A percentile compares a stretch with the other conserved stretches of the same genome.
Evolutionary conservation across 768 basidiomycete species (phyloP).

Genomic region (Lactifluus hygrophoroides): DNA sequence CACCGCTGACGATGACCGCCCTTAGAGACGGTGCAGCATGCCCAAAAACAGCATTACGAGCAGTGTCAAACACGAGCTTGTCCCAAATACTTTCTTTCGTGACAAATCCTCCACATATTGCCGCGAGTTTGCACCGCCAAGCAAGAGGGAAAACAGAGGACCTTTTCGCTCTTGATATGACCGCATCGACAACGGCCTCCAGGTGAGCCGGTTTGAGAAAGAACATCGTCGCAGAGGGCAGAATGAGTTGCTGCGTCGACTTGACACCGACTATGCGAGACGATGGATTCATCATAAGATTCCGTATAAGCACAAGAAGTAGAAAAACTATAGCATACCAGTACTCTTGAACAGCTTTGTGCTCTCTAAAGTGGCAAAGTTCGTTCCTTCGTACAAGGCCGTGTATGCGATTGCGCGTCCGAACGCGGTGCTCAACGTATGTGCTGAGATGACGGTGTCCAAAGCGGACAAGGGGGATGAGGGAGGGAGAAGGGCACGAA

Average conservation of each 20-base stretch:
- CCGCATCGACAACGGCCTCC: conserved; percentile 40
- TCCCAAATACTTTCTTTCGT: conserved; percentile 83
- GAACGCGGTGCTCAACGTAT: conserved; percentile 65
- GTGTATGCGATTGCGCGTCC: conserved; percentile 76
- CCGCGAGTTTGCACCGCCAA: conserved; percentile 69
- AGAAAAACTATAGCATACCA: conserved; percentile 27
- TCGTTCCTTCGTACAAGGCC: conserved; percentile 62
- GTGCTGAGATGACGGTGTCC: conserved; percentile 72
- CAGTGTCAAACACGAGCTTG: conserved; percentile 59
- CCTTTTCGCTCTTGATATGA: conserved; percentile 46
- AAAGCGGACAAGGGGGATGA: conserved; percentile 56
- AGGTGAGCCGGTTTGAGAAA: conserved; percentile 64
- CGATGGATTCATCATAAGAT: neutral
- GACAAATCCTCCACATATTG: conserved; percentile 62
- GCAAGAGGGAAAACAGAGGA: conserved; percentile 56
- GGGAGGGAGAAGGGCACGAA: conserved; percentile 66
- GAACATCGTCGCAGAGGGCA: conserved; percentile 71
- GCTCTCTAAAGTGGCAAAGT: conserved; percentile 58
- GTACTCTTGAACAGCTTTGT: conserved; percentile 44
- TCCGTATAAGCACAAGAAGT: neutral
- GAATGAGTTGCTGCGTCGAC: conserved; percentile 41
- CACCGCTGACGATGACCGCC: conserved; percentile 63
- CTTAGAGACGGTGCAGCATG: conserved; percentile 53
- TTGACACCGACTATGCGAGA: conserved; percentile 40
- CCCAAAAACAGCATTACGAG: conserved; percentile 52